Base-by-base conservation (phyloP, 2,329 filamentous ascomycete genomes). In the Aspergillus melleus region DNA sequence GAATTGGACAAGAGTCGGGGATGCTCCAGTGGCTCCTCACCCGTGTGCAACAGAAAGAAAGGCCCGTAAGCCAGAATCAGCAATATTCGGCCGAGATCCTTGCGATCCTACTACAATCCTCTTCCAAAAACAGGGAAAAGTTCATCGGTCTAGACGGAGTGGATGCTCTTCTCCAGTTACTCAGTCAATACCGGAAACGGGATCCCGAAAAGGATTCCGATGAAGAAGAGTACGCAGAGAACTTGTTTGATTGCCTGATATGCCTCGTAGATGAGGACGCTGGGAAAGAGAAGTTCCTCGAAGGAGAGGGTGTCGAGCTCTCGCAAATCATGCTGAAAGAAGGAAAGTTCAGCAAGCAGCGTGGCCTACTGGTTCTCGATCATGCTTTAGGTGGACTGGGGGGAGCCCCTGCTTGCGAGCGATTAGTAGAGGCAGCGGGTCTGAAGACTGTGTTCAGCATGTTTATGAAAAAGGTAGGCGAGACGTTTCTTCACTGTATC, bases 171-270 rank as follows among this genome's bases (percentile, higher is more conserved):
- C 86, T 99, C 14, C 92, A 96, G 76, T 83, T 96, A 0, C 84
- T 96, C 0, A 91, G 93, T 1, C 81, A 88, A 1, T 99, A 98
- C 77, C 88, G 95, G 58, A 90, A 90, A 78, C 85, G 88, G 52
- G 93, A 99, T 71, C 95, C 95, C 0, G 85, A 88, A 52, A 94
- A 90, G 70, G 91, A 92, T 60, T 88, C 89, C 32, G 89, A 95
- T 54, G 95, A 98, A 74, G 93, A 96, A 72, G 95, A 99, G 77
- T 97, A 91, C 73, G 90, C 96, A 72, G 92, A 96, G 76, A 96
- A 99, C 66, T 73, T 97, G 0, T 99, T 99, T 73, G 93, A 96
- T 70, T 86, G 88, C 1, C 74, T 98, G 19, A 90, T 91, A 0
- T 96, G 90, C 66, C 78, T 96, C 1, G 90, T 89, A 0, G 90